A percentile compares a stretch with the other conserved stretches of the same genome.
Conservation (phyloP, 768 basidiomycete genomes). For the Boletales sp. region DNA sequence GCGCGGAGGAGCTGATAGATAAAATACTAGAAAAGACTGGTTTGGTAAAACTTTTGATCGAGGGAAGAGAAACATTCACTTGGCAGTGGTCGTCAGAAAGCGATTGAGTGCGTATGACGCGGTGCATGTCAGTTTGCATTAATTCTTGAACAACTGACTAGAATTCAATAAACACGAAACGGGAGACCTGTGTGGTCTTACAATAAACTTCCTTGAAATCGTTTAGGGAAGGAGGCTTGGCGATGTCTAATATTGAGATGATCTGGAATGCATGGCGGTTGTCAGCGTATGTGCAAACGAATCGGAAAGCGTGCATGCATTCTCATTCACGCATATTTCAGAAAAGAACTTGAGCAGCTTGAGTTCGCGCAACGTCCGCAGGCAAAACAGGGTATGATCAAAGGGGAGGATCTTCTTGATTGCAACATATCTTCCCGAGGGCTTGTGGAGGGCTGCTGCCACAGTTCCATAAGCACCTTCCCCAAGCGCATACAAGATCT, state of each 20-base stretch:
- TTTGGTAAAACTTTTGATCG: not conserved
- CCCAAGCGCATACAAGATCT: conserved; percentile 69
- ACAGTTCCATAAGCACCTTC: conserved; percentile 92
- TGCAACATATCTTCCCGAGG: conserved; percentile 79
- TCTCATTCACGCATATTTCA: conserved; percentile 76
- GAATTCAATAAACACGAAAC: conserved; percentile 5
- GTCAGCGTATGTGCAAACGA: not conserved
- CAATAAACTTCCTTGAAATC: conserved; percentile 88
- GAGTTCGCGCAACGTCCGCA: conserved; percentile 86
- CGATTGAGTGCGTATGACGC: conserved; percentile 86
- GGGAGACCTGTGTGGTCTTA: conserved; percentile 28
- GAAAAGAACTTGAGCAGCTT: conserved; percentile 87
- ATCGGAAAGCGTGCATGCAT: conserved; percentile 40
- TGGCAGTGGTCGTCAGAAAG: conserved; percentile 89
- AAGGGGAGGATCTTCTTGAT: conserved; percentile 96
- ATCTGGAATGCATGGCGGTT: conserved; percentile 47
- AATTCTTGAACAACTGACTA: conserved; percentile 74
- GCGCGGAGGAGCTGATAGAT: conserved; percentile 82
- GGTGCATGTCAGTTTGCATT: conserved; percentile 89
- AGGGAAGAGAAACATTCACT: conserved; percentile 34
- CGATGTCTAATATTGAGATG: conserved; percentile 88
- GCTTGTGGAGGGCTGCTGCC: conserved; percentile 81
- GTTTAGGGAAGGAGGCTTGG: conserved; percentile 72
- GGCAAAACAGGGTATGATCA: conserved; percentile 88
- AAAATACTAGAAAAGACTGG: conserved; percentile 53